Base-by-base conservation (phyloP, 2,329 filamentous ascomycete species). In the Apiospora pterosperma region DNA sequence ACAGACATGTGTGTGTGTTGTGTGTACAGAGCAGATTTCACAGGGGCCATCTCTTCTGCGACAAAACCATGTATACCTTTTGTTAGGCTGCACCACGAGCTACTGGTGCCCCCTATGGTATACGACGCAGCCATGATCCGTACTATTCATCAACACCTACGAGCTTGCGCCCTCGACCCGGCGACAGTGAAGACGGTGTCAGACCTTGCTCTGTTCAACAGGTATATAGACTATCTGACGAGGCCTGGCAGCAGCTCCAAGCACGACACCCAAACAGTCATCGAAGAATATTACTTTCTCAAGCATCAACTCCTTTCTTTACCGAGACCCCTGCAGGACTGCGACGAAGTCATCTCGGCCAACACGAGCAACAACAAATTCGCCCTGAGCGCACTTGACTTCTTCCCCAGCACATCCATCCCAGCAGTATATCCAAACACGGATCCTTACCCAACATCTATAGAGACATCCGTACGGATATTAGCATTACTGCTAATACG, bases 51-150 rank as follows among this genome's bases (percentile, higher is more conserved):
- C 21, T 68, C 73, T 7, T 70, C 78, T 4, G 75, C 70, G 6
- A 68, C 72, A 3, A 67, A 62, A 16, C 77, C 77, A 0, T 77
- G 75, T 63, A 71, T 78, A 38, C 70, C 74, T 2, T 76, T 76
- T 61, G 64, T 65, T 1, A 71, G 74, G 23, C 67, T 52, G 63
- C 52, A 69, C 70, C 48, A 63, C 71, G 19, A 72, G 70, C 2
- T 69, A 71, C 61, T 67, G 69, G 14, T 1, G 39, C 63, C 23
- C 55, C 68, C 48, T 5, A 19, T n/a, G 16, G 55, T 60, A 10
- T 23, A 64, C 23, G 44, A 65, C 12, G 39, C 65, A 2, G 62
- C 66, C 10, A 66, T 69, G 6, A 38, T 64, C 4, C 39, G 63
- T n/a, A 52, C 65, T 1, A 63, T 77, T 0, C 55, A 62, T 2